Conservation (phyloP, 345 rosid species). For the Aethionema arabicum region DNA sequence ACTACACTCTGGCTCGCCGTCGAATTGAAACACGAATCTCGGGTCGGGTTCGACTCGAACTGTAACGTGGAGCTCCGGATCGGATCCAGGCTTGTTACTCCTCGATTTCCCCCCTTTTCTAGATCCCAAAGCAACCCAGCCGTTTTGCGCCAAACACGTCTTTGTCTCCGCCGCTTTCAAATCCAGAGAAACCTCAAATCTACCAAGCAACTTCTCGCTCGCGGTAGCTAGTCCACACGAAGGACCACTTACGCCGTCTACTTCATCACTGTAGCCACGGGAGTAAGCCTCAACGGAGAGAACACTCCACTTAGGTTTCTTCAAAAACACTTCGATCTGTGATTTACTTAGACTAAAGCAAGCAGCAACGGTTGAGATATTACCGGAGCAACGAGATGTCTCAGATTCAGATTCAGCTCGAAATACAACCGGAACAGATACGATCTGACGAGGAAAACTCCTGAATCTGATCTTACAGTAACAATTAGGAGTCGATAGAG, state of each 20-base stretch:
- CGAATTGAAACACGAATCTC: constrained; percentile 84
- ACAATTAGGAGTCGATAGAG: constrained; percentile 31
- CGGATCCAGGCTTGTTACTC: constrained; percentile 38
- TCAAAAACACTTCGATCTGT: constrained; percentile 42
- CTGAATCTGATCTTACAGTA: constrained; percentile 68
- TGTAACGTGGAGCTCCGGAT: constrained; percentile 48
- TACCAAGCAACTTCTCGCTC: constrained; percentile 61
- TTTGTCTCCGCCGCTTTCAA: constrained; percentile 55
- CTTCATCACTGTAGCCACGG: constrained; percentile 26
- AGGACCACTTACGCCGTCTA: constrained; percentile 30
- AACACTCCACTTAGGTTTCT: constrained; percentile 31
- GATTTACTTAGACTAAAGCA: constrained; percentile 57
- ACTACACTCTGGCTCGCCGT: constrained; percentile 90
- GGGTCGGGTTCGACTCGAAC: constrained; percentile 83
- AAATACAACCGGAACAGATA: constrained; percentile 40
- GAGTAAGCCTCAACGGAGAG: constrained; percentile 52
- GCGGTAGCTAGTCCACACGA: constrained; percentile 45
- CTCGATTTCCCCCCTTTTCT: constrained; percentile 26
- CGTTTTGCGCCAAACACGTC: constrained; percentile 58
- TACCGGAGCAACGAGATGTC: constrained; percentile 26
- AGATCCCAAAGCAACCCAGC: constrained; percentile 60
- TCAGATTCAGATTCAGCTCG: constrained; percentile 38
- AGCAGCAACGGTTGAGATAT: constrained; percentile 56
- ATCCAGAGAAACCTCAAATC: constrained; percentile 55
- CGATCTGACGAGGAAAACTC: constrained; percentile 47